Evolutionary conservation across 768 basidiomycete species (phyloP).

Genomic region (Leccinellum albellum): DNA sequence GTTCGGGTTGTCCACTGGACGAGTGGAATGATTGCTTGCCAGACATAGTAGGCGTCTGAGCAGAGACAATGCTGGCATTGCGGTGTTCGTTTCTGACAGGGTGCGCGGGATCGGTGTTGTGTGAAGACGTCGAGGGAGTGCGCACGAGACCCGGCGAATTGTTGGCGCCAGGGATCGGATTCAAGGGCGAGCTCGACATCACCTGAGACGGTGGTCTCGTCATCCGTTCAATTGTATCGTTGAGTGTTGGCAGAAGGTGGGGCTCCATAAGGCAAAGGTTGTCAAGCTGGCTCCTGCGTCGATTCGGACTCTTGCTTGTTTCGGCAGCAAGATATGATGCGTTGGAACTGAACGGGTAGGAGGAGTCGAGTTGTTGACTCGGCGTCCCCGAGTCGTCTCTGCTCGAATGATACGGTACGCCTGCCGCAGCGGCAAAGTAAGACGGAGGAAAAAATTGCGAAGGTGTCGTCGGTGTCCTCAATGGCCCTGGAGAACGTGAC

Average conservation of each 20-base stretch:
- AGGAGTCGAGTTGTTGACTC: neutral
- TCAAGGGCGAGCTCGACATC: conserved; percentile 8
- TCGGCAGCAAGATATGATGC: conserved; percentile 5
- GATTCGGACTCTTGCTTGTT: neutral
- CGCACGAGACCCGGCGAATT: conserved; percentile 9
- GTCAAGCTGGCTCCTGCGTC: conserved; percentile 40
- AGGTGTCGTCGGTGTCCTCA: conserved; percentile 24
- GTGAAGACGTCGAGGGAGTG: conserved; percentile 19
- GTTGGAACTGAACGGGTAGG: conserved; percentile 14
- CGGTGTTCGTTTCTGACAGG: neutral
- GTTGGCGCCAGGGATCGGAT: neutral
- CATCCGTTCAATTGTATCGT: conserved; percentile 74
- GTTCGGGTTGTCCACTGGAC: conserved; percentile 8
- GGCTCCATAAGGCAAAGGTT: conserved; percentile 61
- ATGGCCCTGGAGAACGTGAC: conserved; percentile 41
- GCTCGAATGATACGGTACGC: conserved; percentile 23
- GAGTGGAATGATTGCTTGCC: conserved; percentile 5
- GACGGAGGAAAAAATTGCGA: conserved; percentile 51
- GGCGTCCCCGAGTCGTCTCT: conserved; percentile 4
- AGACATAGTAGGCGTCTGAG: neutral
- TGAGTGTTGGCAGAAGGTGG: conserved; percentile 63
- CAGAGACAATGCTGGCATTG: too few species aligned
- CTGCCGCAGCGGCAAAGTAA: conserved; percentile 53
- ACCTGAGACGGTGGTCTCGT: conserved; percentile 48
- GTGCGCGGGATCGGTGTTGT: neutral